These are phyloP conservation scores for Fusarium anguioides DNA, from an alignment of 2,329 filamentous ascomycete species.

Conservation along the genomic window DNA sequence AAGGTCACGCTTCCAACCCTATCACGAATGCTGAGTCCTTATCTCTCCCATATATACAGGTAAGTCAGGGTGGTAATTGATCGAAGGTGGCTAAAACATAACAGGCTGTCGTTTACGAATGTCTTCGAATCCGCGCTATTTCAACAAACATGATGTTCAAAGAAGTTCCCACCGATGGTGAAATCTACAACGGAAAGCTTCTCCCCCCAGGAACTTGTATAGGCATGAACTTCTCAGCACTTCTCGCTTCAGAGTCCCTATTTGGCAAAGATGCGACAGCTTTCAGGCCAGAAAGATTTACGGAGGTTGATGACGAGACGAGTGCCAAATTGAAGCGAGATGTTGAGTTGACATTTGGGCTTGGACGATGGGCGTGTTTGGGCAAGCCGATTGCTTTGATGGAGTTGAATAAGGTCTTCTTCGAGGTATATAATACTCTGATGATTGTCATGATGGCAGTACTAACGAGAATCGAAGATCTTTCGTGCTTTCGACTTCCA, in stretches of 20 bases:
- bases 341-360: neutral
- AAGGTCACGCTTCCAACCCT: neutral
- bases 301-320: neutral
- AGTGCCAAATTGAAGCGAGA: neutral
- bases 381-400: neutral
- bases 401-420: neutral
- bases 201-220: neutral
- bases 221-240: neutral
- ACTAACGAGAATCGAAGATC: neutral
- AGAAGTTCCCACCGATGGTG: neutral
- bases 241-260: neutral
- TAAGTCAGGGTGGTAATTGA: accelerated
- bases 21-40: neutral
- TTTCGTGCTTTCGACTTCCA: neutral
- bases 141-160: neutral
- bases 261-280: neutral
- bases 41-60: neutral
- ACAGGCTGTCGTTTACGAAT: neutral
- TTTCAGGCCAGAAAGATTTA: neutral
- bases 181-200: neutral
- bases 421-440: neutral
- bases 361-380: neutral
- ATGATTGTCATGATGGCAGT: neutral
- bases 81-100: neutral
- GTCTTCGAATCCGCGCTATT: neutral